Base-by-base conservation (phyloP, 495 filamentous ascomycete genomes). In the Cudoniella acicularis region DNA sequence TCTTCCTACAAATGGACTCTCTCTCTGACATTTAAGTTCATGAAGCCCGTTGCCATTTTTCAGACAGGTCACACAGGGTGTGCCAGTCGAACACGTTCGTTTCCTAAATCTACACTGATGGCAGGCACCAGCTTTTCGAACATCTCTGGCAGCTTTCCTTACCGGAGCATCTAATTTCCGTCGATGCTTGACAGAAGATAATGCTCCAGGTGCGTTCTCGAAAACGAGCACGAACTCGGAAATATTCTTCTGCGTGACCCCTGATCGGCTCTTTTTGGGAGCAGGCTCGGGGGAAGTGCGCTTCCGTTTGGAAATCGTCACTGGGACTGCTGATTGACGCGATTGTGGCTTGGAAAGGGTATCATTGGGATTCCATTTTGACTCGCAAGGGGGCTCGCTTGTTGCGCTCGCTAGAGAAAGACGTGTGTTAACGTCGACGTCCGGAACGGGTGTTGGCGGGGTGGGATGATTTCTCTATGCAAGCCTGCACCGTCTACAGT, bases 41-140 rank as follows among this genome's bases (percentile, higher is more conserved):
- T 58, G 60, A 41, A 62, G 55, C 11, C 49, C 43, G 22, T 49
- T 53, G 16, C 60, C 60, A n/a, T 54, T 57, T 23, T 54, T 57
- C 2, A 62, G 24, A 54, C 60, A 62, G n/a, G 60, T 52, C 6
- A 13, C 25, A 50, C 60, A 62, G 13, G 60, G 60, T 8, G 60
- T 57, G 13, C 60, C 60, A 10, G 60, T 62, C 41, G 60, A 62
- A 30, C 60, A 62, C 54, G 60, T 62, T 20, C 60, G 17, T 27
- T 62, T 62, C 20, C 60, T 57, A 58, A 62, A 62, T 41, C 60
- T 54, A 49, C 60, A 62, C 46, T 62, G 60, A 42, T 57, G 60
- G 45, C 60, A 62, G 43, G 60, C 54, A 25, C 60, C 60, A 0
- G 60, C 60, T 48, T 50, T 57, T 23, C 60, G 36, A 2, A 62